Conservation (phyloP, 176 grass and related monocot genomes). For the Melocanna baccifera region DNA sequence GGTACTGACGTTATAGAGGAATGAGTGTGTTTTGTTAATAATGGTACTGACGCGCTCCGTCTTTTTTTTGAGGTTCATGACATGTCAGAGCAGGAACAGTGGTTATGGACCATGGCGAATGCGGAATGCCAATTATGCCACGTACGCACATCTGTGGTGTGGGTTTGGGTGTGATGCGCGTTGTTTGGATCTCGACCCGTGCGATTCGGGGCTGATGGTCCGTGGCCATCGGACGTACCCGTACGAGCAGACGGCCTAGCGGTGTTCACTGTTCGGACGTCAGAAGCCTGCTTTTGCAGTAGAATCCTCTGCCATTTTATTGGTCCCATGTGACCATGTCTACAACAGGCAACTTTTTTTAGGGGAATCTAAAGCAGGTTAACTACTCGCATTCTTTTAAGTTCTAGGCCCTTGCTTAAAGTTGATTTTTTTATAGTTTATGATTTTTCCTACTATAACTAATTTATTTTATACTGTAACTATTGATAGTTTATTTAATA, state of each 20-base stretch:
- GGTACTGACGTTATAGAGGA: background rate
- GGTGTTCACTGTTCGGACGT: background rate
- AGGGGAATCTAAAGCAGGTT: background rate
- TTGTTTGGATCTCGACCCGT: background rate
- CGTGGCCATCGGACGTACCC: background rate
- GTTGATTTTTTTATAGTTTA: too few relatives aligned
- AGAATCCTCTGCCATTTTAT: background rate
- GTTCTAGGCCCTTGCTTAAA: too few relatives aligned
- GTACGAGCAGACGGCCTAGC: background rate
- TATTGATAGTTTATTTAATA: too few relatives aligned
- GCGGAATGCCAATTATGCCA: background rate
- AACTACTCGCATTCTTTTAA: background rate
- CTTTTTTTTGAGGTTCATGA: background rate
- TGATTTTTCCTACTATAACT: too few relatives aligned
- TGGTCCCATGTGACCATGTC: background rate
- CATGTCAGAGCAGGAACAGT: background rate
- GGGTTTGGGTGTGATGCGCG: background rate
- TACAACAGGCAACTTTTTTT: background rate
- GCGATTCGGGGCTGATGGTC: background rate
- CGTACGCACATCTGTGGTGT: background rate
- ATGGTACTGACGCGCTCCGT: background rate
- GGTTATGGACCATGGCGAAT: background rate
- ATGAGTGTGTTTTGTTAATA: background rate
- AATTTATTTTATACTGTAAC: too few relatives aligned
- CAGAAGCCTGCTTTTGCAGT: background rate